phyloP scores from a whole-genome alignment of 148 eudicot genomes.

The Polygonum aviculare region DNA sequence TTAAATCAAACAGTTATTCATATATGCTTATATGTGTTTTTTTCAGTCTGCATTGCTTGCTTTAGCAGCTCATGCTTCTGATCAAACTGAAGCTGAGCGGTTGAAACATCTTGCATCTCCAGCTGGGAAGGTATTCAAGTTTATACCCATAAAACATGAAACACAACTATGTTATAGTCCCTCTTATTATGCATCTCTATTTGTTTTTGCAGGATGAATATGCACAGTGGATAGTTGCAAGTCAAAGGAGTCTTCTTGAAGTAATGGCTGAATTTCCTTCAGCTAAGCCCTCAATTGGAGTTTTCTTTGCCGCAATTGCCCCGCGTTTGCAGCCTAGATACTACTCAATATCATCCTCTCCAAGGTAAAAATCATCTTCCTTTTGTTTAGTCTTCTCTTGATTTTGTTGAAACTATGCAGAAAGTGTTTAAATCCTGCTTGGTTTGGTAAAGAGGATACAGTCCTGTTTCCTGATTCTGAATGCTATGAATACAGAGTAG shows the following conservation, averaged over 20 bases:
- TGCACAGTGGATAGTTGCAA: slow-evolving; percentile 74
- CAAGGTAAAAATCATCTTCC: slow-evolving; percentile 28
- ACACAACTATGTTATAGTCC: not conserved
- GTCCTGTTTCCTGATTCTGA: not conserved
- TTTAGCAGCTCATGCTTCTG: slow-evolving; percentile 86
- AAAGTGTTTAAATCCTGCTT: not conserved
- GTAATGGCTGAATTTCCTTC: slow-evolving; percentile 88
- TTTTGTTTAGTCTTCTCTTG: not conserved
- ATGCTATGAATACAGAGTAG: slow-evolving; percentile 45
- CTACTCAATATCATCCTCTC: slow-evolving; percentile 95
- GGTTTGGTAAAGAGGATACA: not conserved
- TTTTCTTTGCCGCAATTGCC: slow-evolving; percentile 90
- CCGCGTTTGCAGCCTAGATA: slow-evolving; percentile 93
- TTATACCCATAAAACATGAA: not conserved
- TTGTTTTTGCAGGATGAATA: slow-evolving; percentile 70
- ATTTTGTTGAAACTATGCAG: not conserved
- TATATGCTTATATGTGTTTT: not conserved
- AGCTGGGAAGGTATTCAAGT: slow-evolving; percentile 69
- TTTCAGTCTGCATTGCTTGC: slow-evolving; percentile 84
- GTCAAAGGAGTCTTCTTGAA: slow-evolving; percentile 92
- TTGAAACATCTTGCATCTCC: slow-evolving; percentile 85
- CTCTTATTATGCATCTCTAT: slow-evolving; percentile 3
- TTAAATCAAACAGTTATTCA: not conserved
- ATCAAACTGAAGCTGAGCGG: slow-evolving; percentile 79
- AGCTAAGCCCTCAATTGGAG: slow-evolving; percentile 89